These are phyloP conservation scores for Dendrobium catenatum DNA, from an alignment of 106 monocot species.

Conservation along the genomic window DNA sequence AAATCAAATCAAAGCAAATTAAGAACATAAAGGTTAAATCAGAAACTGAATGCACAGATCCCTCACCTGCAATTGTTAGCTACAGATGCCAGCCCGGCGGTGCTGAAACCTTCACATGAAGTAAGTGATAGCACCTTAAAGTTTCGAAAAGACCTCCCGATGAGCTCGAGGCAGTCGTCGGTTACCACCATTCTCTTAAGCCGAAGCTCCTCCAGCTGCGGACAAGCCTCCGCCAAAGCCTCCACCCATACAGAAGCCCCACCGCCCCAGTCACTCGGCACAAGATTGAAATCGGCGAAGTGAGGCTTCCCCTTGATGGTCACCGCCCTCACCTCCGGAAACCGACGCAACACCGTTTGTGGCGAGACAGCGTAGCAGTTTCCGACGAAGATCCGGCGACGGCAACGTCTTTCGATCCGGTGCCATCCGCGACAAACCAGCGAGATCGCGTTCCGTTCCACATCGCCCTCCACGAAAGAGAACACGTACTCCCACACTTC, in stretches of 20 bases:
- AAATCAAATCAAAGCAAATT: too few relatives aligned
- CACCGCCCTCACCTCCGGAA: conserved; percentile 43
- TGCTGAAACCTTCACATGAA: conserved; percentile 73
- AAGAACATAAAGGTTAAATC: not conserved
- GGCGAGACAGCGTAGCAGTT: conserved; percentile 78
- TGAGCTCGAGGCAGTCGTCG: conserved; percentile 71
- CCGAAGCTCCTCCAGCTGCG: conserved; percentile 64
- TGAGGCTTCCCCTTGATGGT: conserved; percentile 85
- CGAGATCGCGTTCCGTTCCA: conserved; percentile 56
- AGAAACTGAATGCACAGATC: not conserved
- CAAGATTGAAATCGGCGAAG: conserved; percentile 87
- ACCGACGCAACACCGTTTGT: conserved; percentile 26
- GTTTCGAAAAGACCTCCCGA: conserved; percentile 44
- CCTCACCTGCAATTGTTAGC: conserved; percentile 63
- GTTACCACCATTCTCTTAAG: conserved; percentile 85
- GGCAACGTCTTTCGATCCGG: conserved; percentile 36
- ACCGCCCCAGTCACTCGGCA: conserved; percentile 70
- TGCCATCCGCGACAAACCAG: conserved; percentile 42
- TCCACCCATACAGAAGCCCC: conserved; percentile 55
- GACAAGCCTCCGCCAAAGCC: conserved; percentile 57
- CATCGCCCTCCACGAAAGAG: conserved; percentile 38
- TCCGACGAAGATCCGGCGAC: conserved; percentile 59
- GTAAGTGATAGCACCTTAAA: conserved; percentile 39
- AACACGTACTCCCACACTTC: conserved; percentile 83
- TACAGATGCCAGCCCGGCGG: conserved; percentile 58